Conservation (phyloP, 768 basidiomycete genomes). For the Leucosporidium scottii region DNA sequence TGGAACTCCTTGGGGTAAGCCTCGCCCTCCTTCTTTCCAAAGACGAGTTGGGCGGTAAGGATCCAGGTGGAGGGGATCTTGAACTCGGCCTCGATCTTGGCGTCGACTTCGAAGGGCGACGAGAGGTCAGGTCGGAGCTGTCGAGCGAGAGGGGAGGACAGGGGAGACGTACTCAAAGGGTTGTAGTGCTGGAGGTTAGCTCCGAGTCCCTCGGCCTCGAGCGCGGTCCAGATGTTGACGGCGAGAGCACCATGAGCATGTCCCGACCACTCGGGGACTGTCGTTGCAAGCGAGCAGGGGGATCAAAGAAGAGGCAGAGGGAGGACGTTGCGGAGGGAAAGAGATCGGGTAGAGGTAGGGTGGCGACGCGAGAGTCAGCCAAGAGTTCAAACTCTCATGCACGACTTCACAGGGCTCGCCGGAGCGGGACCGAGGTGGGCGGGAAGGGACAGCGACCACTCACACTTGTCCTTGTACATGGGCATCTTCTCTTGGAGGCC, state of each 20-base stretch:
- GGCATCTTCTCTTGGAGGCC: conserved; percentile 31
- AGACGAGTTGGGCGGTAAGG: conserved; percentile 40
- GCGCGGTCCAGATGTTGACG: conserved; percentile 41
- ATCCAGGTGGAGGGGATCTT: conserved; percentile 18
- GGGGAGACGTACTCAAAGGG: conserved; percentile 24
- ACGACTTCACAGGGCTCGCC: too few species aligned
- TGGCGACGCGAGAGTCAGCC: too few species aligned
- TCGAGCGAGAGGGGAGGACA: conserved; percentile 25
- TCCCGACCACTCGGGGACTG: conserved; percentile 33
- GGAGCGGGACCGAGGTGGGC: too few species aligned
- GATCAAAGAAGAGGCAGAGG: too few species aligned
- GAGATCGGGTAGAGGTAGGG: too few species aligned
- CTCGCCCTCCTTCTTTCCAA: conserved; percentile 39
- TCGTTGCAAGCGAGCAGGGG: too few species aligned
- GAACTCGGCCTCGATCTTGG: conserved; percentile 12
- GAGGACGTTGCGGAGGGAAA: too few species aligned
- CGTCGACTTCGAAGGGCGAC: neutral
- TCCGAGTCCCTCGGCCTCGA: conserved; percentile 42
- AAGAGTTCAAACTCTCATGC: too few species aligned
- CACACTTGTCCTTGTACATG: conserved; percentile 34
- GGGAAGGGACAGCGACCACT: neutral
- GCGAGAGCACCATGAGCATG: conserved; percentile 42
- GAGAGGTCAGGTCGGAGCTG: conserved; percentile 28
- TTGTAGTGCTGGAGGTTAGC: conserved; percentile 40
- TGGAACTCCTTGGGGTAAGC: conserved; percentile 39